These are phyloP conservation scores for Solidago caesia DNA, from an alignment of 129 eudicot species.

Conservation along the genomic window DNA sequence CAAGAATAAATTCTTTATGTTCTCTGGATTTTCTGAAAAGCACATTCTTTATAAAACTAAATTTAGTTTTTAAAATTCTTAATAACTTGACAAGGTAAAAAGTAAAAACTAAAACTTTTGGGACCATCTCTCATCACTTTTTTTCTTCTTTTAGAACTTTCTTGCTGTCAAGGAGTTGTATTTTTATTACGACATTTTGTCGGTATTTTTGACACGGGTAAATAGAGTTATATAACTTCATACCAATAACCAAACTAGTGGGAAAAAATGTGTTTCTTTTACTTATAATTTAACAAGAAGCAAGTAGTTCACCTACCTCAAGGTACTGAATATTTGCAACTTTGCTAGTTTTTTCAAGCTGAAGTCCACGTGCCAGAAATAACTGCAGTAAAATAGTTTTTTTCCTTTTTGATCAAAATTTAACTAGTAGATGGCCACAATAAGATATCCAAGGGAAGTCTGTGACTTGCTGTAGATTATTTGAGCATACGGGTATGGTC, in stretches of 20 bases:
- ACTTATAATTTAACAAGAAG: background rate
- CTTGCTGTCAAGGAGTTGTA: slow-evolving; percentile 12
- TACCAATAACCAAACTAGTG: background rate
- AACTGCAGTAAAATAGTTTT: slow-evolving; percentile 35
- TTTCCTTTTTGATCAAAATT: background rate
- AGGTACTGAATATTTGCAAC: slow-evolving; percentile 56
- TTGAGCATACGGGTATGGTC: slow-evolving; percentile 4
- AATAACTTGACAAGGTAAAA: slow-evolving; percentile 16
- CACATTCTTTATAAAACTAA: slow-evolving; percentile 15
- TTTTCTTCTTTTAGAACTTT: slow-evolving; percentile 13
- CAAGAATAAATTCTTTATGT: slow-evolving; percentile 40
- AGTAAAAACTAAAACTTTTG: slow-evolving; percentile 6
- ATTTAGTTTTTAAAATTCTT: slow-evolving; percentile 9
- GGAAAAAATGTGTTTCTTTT: background rate
- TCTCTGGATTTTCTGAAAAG: slow-evolving; percentile 29
- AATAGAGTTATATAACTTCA: background rate
- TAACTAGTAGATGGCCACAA: background rate
- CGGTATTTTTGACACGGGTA: background rate
- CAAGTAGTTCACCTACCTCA: slow-evolving; percentile 41
- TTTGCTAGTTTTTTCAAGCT: slow-evolving; percentile 73
- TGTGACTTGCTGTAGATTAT: slow-evolving; percentile 1
- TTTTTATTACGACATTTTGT: slow-evolving; percentile 11
- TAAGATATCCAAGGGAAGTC: background rate
- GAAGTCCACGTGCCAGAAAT: slow-evolving; percentile 71
- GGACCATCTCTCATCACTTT: slow-evolving; percentile 28